These are phyloP conservation scores for Vararia minispora DNA, from an alignment of 768 basidiomycete species.

Conservation along the genomic window DNA sequence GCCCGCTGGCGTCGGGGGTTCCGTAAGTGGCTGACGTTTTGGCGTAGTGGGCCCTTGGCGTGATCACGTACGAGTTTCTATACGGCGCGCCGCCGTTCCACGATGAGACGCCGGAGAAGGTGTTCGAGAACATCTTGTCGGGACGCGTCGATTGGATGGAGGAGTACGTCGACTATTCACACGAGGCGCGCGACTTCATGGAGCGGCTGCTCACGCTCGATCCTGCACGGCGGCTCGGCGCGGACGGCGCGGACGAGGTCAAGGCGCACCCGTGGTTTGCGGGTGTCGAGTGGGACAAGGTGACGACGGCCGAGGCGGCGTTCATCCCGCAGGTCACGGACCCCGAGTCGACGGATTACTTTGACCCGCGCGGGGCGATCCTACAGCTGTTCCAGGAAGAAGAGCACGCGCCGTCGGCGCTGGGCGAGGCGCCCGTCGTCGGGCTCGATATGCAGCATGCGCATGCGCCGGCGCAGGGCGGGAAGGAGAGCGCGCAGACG, in stretches of 20 bases:
- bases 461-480: conserved; percentile 13
- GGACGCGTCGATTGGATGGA: conserved; percentile 94
- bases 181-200: conserved; percentile 87
- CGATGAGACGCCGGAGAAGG: conserved; percentile 91
- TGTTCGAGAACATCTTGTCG: conserved; percentile 97
- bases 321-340: conserved; percentile 95
- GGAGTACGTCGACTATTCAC: conserved; percentile 78
- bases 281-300: conserved; percentile 88
- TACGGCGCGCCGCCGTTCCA: conserved; percentile 98
- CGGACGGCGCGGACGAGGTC: conserved; percentile 83
- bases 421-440: conserved; percentile 33
- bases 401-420: conserved; percentile 47
- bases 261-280: conserved; percentile 86
- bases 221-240: conserved; percentile 70
- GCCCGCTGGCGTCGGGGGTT: too few relatives aligned
- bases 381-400: conserved; percentile 89
- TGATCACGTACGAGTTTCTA: conserved; percentile 96
- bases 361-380: conserved; percentile 90
- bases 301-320: conserved; percentile 79
- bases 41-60: conserved; percentile 90
- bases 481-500: conserved; percentile 19
- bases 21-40: conserved; percentile 10
- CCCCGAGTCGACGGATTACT: conserved; percentile 99
- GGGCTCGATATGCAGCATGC: conserved; percentile 18
- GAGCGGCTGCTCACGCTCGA: conserved; percentile 73